Evolutionary conservation across 129 eudicot species (phyloP).

Genomic region (Arctium lappa): DNA sequence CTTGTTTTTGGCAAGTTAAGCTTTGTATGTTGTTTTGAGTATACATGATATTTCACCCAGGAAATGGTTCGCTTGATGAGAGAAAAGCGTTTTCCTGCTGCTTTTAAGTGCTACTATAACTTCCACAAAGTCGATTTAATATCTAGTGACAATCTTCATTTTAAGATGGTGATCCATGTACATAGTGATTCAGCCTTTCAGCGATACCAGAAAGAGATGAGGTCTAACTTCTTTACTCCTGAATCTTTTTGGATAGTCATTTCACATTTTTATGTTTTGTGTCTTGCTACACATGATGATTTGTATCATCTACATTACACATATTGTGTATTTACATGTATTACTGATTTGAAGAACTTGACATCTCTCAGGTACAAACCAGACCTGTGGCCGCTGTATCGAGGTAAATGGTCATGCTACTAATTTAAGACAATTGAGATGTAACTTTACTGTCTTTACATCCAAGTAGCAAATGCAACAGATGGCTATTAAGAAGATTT

Average conservation of each 20-base stretch:
- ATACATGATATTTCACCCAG: constrained; percentile 33
- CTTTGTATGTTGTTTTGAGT: neutral
- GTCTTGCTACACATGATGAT: constrained; percentile 16
- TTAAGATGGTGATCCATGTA: constrained; percentile 96
- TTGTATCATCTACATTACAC: neutral
- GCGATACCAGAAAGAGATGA: constrained; percentile 94
- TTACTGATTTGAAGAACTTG: constrained; percentile 14
- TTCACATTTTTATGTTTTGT: neutral
- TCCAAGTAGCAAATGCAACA: neutral
- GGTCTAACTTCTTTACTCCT: constrained; percentile 32
- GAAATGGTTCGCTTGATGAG: constrained; percentile 87
- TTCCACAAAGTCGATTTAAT: constrained; percentile 55
- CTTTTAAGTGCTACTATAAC: constrained; percentile 84
- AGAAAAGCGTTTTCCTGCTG: constrained; percentile 78
- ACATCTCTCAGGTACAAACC: constrained; percentile 59
- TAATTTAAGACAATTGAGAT: neutral
- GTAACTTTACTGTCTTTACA: neutral
- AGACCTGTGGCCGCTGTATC: constrained; percentile 88
- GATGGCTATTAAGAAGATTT: neutral
- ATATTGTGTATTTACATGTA: neutral
- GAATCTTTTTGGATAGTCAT: neutral
- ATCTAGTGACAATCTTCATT: constrained; percentile 60
- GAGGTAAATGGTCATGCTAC: constrained; percentile 53
- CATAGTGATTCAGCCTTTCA: constrained; percentile 76
- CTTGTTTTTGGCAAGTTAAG: neutral